Percentiles rank a stretch among this genome's conserved stretches.
phyloP scores from a whole-genome alignment of 495 filamentous ascomycete genomes.

The Podospora fimiseda region DNA sequence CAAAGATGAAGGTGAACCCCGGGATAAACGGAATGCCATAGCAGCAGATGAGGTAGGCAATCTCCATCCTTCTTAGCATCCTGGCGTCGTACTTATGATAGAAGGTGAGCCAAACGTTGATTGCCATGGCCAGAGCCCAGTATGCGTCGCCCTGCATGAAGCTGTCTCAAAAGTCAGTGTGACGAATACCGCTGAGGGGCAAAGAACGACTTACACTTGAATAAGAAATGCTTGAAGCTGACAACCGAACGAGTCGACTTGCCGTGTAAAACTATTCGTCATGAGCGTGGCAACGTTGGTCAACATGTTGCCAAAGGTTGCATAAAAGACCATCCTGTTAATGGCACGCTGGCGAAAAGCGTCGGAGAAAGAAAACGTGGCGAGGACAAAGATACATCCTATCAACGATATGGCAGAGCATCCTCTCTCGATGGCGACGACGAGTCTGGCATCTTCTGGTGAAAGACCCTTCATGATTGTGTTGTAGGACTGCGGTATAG shows the following conservation, averaged over 20 bases:
- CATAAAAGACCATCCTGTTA: constrained; percentile 80
- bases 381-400: constrained; percentile 66
- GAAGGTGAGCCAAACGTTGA: constrained; percentile 83
- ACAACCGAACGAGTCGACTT: constrained; percentile 51
- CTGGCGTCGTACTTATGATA: constrained; percentile 67
- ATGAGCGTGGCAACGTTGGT: constrained; percentile 76
- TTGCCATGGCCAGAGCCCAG: constrained; percentile 80
- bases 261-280: constrained; percentile 49
- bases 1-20: constrained; percentile 60
- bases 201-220: constrained; percentile 52
- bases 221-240: constrained; percentile 70
- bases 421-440: constrained; percentile 51
- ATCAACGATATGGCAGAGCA: constrained; percentile 66
- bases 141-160: constrained; percentile 74
- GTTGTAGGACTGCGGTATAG: neutral
- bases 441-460: constrained; percentile 1
- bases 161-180: constrained; percentile 43
- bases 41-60: constrained; percentile 62
- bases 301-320: constrained; percentile 76
- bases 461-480: constrained; percentile 10
- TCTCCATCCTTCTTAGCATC: constrained; percentile 62
- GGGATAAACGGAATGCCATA: constrained; percentile 73
- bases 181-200: neutral
- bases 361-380: constrained; percentile 57
- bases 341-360: constrained; percentile 72